A percentile compares a stretch with the other conserved stretches of the same genome.
Conservation (phyloP, 768 basidiomycete species). For the Scleroderma citrinum region DNA sequence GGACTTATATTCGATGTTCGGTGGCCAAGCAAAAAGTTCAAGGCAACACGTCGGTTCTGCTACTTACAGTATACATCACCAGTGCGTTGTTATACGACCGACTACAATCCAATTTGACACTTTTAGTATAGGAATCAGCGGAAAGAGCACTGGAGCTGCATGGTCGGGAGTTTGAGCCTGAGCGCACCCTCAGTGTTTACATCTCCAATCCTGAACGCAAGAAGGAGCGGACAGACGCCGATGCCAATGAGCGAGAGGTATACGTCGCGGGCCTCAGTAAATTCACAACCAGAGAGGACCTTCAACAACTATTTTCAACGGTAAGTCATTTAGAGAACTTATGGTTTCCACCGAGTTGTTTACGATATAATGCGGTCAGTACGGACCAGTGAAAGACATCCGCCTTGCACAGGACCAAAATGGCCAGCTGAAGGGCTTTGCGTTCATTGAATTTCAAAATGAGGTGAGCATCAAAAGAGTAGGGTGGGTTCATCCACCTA, state of each 20-base stretch:
- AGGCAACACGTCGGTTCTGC: conserved; percentile 84
- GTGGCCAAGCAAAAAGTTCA: conserved; percentile 98
- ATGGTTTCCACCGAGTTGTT: not conserved
- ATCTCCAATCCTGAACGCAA: conserved; percentile 89
- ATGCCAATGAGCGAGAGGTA: conserved; percentile 77
- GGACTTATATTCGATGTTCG: conserved; percentile 90
- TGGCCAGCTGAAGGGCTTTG: conserved; percentile 75
- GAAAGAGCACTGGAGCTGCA: conserved; percentile 76
- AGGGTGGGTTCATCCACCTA: not conserved
- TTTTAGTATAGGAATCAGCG: conserved; percentile 48
- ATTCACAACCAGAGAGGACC: conserved; percentile 69
- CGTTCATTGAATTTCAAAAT: conserved; percentile 85
- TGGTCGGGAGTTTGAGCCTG: conserved; percentile 66
- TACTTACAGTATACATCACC: conserved; percentile 89
- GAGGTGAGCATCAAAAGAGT: conserved; percentile 44
- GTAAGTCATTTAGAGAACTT: conserved; percentile 38
- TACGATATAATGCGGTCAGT: conserved; percentile 40
- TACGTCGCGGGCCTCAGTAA: conserved; percentile 85
- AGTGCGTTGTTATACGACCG: conserved; percentile 38
- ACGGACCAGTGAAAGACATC: conserved; percentile 76
- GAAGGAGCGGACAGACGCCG: conserved; percentile 85
- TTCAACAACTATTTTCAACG: conserved; percentile 71
- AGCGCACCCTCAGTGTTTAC: conserved; percentile 64
- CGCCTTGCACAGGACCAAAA: conserved; percentile 70
- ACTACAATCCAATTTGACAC: not conserved